These are phyloP conservation scores for Scedosporium aurantiacum DNA, from an alignment of 2,329 filamentous ascomycete species.

Conservation along the genomic window DNA sequence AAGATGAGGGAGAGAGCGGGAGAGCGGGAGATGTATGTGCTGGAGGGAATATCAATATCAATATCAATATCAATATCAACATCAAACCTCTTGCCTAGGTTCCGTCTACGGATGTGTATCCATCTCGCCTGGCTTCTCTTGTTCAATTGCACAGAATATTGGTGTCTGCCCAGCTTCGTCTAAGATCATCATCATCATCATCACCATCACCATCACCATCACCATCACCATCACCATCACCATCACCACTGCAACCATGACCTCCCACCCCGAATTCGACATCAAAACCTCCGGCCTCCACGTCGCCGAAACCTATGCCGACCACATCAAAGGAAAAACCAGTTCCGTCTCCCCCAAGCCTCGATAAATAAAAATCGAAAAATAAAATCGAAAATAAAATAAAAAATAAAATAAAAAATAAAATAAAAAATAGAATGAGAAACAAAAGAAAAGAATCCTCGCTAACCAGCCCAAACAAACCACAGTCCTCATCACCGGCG, in stretches of 20 bases:
- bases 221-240: neutral
- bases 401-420: neutral
- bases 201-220: neutral
- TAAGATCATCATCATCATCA: neutral
- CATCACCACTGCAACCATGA: neutral
- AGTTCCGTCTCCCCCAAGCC: conserved; percentile 1
- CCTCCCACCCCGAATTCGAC: conserved; percentile 5
- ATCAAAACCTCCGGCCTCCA: conserved; percentile 15
- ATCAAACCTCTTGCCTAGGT: too few relatives aligned
- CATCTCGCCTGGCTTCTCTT: too few relatives aligned
- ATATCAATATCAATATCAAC: too few relatives aligned
- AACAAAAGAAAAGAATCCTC: neutral
- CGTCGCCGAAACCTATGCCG: conserved; percentile 18
- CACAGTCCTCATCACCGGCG: conserved; percentile 29
- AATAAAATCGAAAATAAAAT: too few relatives aligned
- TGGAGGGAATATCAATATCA: too few relatives aligned
- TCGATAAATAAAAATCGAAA: too few relatives aligned
- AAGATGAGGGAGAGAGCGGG: neutral
- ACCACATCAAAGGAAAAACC: conserved; percentile 23
- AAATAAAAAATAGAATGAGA: neutral
- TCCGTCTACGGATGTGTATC: too few relatives aligned
- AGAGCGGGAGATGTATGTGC: neutral
- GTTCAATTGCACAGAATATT: too few relatives aligned
- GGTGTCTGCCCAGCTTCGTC: too few relatives aligned
- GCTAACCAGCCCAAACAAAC: neutral